A percentile compares a stretch with the other conserved stretches of the same genome.
These are phyloP conservation scores for Pleodorina starrii DNA, from an alignment of 139 green algal genomes.

Conservation along the genomic window DNA sequence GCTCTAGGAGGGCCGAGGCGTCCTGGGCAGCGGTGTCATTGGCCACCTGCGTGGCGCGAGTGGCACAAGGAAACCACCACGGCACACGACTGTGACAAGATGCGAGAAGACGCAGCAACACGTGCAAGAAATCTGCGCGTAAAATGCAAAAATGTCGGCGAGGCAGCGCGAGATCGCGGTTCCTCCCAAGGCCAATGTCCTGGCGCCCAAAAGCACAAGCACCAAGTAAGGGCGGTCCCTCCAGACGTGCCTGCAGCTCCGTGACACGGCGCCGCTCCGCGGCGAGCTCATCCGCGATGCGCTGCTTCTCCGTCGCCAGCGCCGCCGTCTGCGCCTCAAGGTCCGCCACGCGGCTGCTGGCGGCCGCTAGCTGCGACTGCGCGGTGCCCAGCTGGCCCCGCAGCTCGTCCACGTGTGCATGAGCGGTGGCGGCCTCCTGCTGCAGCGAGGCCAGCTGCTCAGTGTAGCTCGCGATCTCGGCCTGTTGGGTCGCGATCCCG, in stretches of 20 bases:
- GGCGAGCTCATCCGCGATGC: constrained; percentile 1
- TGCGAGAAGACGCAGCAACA: too few relatives aligned
- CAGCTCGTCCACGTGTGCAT: neutral
- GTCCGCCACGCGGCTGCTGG: neutral
- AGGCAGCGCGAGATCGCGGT: too few relatives aligned
- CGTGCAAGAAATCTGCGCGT: too few relatives aligned
- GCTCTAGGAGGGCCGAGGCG: neutral
- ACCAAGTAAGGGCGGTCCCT: too few relatives aligned
- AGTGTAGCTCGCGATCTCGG: neutral
- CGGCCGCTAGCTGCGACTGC: neutral
- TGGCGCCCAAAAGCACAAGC: too few relatives aligned
- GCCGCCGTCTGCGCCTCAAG: neutral
- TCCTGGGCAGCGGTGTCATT: neutral
- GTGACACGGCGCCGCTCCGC: neutral
- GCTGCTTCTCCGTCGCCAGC: neutral
- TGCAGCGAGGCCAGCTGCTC: constrained; percentile 3
- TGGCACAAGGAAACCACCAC: too few relatives aligned
- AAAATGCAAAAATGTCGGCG: too few relatives aligned
- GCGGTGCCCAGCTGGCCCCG: neutral
- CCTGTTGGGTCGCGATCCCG: constrained; percentile 6
- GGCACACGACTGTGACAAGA: too few relatives aligned
- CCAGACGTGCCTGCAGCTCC: constrained; percentile 39
- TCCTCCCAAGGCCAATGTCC: too few relatives aligned
- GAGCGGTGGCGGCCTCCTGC: neutral
- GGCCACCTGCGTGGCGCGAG: constrained; percentile 10